These are phyloP conservation scores for Cladosporium colombiae DNA, from an alignment of 2,329 filamentous ascomycete species.

Conservation along the genomic window DNA sequence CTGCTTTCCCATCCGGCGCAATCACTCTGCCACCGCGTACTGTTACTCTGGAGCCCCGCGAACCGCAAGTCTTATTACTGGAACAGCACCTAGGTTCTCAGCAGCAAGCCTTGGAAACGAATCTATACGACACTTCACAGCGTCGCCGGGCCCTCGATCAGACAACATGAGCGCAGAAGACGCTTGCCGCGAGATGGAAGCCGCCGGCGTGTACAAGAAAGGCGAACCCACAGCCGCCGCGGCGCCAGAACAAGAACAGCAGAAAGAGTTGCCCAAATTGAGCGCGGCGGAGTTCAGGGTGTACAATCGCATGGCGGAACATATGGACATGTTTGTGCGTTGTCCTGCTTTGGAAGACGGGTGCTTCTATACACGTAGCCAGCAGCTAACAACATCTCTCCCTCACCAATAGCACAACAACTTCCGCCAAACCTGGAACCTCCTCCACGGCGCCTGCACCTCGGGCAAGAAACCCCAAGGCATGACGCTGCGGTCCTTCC, in stretches of 20 bases:
- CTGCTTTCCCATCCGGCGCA: background rate
- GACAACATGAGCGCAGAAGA: constrained; percentile 25
- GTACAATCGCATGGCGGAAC: constrained; percentile 73
- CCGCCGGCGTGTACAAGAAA: constrained; percentile 28
- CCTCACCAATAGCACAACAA: constrained; percentile 64
- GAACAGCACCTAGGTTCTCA: background rate
- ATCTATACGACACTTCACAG: background rate
- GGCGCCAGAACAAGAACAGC: constrained; percentile 19
- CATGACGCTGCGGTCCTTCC: constrained; percentile 69
- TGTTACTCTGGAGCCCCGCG: background rate
- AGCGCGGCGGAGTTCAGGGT: constrained; percentile 65
- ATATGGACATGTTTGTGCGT: constrained; percentile 72
- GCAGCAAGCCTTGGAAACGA: background rate
- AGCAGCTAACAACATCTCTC: background rate
- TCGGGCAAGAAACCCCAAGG: constrained; percentile 59
- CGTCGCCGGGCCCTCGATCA: background rate
- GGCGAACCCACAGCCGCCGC: constrained; percentile 26
- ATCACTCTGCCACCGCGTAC: background rate
- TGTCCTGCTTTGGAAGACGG: too few relatives aligned
- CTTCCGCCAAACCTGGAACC: constrained; percentile 73
- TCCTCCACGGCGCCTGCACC: constrained; percentile 66
- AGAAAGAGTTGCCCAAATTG: constrained; percentile 59
- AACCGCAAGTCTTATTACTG: background rate
- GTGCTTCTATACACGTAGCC: background rate
- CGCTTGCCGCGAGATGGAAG: constrained; percentile 31